Percentiles rank a stretch among this genome's conserved stretches.
Conservation (phyloP, 2,329 filamentous ascomycete species). For the Chaetothyriales sp. region DNA sequence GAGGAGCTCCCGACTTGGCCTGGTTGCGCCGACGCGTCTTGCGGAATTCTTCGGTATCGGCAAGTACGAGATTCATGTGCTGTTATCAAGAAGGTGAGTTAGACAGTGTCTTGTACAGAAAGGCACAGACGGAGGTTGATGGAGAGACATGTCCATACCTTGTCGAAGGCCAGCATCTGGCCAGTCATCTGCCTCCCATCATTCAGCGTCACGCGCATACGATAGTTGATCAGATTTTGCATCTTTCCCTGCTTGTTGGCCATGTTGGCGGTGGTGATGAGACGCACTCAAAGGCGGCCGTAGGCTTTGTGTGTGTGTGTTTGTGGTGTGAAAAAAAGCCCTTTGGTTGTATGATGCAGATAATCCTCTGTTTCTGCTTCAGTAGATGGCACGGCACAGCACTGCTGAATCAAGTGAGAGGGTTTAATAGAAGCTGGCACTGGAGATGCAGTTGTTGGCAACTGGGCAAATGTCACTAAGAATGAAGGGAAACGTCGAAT, state of each 20-base stretch:
- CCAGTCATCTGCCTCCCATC: conserved; percentile 94
- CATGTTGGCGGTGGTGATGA: conserved; percentile 35
- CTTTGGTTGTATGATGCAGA: not conserved
- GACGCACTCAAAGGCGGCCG: conserved; percentile 33
- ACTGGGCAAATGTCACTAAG: not conserved
- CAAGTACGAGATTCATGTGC: conserved; percentile 99
- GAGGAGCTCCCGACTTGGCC: conserved; percentile 49
- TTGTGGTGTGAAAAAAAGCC: not conserved
- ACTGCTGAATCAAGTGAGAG: not conserved
- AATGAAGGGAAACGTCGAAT: not conserved
- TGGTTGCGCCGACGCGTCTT: conserved; percentile 71
- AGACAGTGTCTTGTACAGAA: not conserved
- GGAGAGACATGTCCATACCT: conserved; percentile 42
- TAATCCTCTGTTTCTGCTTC: too few relatives aligned
- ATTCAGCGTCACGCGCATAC: conserved; percentile 90
- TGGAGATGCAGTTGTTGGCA: not conserved
- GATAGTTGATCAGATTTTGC: conserved; percentile 82
- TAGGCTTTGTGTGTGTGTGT: not conserved
- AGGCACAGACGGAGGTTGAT: not conserved
- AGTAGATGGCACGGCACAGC: conserved; percentile 1
- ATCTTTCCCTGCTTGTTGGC: conserved; percentile 98
- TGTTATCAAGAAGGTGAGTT: conserved; percentile 23
- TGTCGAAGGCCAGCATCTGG: conserved; percentile 97
- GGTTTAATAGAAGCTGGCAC: conserved; percentile 5
- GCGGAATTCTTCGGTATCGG: conserved; percentile 96